Conservation (phyloP, 176 grass and related monocot genomes). For the Echinochloa phyllopogon region DNA sequence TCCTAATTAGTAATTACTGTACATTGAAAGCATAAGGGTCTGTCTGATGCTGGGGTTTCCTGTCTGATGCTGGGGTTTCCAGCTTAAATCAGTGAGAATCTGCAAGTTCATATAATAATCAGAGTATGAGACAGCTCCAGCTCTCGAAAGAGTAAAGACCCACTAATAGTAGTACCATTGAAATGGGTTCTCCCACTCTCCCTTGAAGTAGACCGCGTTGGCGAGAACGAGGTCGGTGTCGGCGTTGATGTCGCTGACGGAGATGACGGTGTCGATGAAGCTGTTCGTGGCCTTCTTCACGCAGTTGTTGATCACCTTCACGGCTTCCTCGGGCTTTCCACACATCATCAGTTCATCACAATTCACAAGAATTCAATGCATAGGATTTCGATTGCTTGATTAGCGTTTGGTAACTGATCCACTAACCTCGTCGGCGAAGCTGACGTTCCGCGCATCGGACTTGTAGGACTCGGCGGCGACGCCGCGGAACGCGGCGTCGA, state of each 20-base stretch:
- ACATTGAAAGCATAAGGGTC: too few species aligned
- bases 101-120: too few species aligned
- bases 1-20: too few species aligned
- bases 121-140: too few species aligned
- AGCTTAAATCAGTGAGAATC: too few species aligned
- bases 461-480: neutral
- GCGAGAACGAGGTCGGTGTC: neutral
- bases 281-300: slow-evolving; percentile 4
- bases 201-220: slow-evolving; percentile 28
- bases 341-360: neutral
- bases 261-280: neutral
- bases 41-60: too few species aligned
- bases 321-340: neutral
- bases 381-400: too few species aligned
- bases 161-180: too few species aligned
- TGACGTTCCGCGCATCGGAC: neutral
- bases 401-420: too few species aligned
- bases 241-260: neutral
- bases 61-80: too few species aligned
- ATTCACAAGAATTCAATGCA: too few species aligned
- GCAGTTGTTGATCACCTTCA: neutral
- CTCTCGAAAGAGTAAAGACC: too few species aligned
- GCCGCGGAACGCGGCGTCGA: neutral
- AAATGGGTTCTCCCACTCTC: neutral
- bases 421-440: neutral